phyloP scores from a whole-genome alignment of 116 monocot species.

The Phalaenopsis hybrid region DNA sequence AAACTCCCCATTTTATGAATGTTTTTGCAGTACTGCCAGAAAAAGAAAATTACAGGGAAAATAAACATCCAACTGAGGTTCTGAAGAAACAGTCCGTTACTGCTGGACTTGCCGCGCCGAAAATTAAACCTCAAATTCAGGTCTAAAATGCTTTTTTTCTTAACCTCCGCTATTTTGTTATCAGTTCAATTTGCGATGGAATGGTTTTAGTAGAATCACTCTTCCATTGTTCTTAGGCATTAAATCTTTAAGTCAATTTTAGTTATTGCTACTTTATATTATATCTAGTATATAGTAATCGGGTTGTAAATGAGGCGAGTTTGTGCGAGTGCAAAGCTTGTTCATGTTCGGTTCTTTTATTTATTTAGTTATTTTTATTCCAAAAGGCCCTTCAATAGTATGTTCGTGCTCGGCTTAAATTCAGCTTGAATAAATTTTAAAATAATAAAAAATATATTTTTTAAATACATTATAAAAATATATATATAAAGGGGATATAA shows the following conservation, averaged over 20 bases:
- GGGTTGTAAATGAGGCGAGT: too few relatives aligned
- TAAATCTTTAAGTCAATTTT: background rate
- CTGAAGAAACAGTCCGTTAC: background rate
- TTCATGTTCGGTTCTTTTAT: too few relatives aligned
- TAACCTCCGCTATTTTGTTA: background rate
- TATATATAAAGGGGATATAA: too few relatives aligned
- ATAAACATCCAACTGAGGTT: background rate
- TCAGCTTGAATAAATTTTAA: too few relatives aligned
- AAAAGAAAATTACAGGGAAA: background rate
- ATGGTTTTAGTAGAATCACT: background rate
- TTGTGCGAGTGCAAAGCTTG: too few relatives aligned
- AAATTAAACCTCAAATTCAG: background rate
- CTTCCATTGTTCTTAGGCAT: background rate
- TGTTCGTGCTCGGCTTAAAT: too few relatives aligned
- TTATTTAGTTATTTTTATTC: too few relatives aligned
- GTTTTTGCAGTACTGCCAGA: background rate
- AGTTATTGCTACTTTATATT: too few relatives aligned
- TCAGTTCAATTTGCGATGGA: background rate
- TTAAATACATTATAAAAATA: too few relatives aligned
- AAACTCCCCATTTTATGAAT: background rate
- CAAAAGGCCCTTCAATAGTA: too few relatives aligned
- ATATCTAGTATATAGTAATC: too few relatives aligned
- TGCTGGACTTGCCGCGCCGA: background rate
- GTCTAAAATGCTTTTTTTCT: background rate
- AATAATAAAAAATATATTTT: too few relatives aligned